These are phyloP conservation scores for Podosphaera fusca DNA, from an alignment of 2,329 filamentous ascomycete genomes.

Conservation along the genomic window DNA sequence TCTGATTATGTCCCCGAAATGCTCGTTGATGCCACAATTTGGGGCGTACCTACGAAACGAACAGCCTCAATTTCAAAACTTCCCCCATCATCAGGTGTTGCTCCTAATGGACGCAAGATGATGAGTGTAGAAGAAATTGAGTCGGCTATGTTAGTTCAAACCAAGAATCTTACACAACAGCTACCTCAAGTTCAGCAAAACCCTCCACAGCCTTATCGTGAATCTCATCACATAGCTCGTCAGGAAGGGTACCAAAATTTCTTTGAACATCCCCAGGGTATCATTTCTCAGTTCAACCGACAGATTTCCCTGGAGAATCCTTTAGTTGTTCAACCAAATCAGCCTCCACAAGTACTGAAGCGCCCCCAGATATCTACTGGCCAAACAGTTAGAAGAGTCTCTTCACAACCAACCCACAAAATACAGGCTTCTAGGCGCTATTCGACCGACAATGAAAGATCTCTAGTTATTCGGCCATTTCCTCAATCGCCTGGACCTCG, in stretches of 20 bases:
- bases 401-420: conserved; percentile 46
- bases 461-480: conserved; percentile 17
- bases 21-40: conserved; percentile 79
- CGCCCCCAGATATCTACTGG: conserved; percentile 9
- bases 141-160: conserved; percentile 61
- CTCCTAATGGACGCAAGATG: conserved; percentile 40
- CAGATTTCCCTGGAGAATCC: conserved; percentile 8
- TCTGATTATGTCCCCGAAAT: conserved; percentile 70
- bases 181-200: conserved; percentile 14
- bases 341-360: conserved; percentile 13
- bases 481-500: conserved; percentile 18
- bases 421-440: conserved; percentile 56
- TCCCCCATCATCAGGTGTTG: conserved; percentile 10
- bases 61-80: conserved; percentile 15
- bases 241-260: conserved; percentile 12
- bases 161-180: conserved; percentile 24
- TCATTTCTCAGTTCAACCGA: conserved; percentile 5
- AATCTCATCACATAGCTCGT: conserved; percentile 4
- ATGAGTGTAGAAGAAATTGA: conserved; percentile 96
- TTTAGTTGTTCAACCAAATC: conserved; percentile 6
- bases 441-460: conserved; percentile 22
- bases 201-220: conserved; percentile 4
- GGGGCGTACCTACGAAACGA: conserved; percentile 54
- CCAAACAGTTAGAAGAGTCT: conserved; percentile 19
- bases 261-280: conserved; percentile 10